A percentile compares a stretch with the other conserved stretches of the same genome.
These are phyloP conservation scores for Tillandsia fasciculata DNA, from an alignment of 176 grass and related monocot species.

Conservation along the genomic window DNA sequence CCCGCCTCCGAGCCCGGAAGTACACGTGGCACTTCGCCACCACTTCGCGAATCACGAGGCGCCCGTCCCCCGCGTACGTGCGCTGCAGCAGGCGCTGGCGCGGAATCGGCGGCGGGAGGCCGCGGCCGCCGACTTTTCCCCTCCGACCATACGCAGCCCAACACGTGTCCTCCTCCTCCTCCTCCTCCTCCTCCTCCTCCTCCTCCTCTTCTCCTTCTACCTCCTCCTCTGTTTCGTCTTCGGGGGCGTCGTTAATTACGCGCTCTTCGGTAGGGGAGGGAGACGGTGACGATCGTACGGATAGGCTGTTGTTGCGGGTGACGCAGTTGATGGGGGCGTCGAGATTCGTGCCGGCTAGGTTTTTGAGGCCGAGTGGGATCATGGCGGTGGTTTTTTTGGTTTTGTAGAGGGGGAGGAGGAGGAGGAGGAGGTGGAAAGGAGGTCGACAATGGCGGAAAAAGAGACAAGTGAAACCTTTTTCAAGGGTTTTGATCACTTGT, in stretches of 20 bases:
- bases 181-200: not conserved
- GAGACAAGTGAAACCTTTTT: too few relatives aligned
- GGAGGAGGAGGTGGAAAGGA: not conserved
- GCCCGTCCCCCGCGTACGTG: conserved; percentile 24
- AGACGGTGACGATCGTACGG: not conserved
- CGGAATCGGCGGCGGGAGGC: conserved; percentile 49
- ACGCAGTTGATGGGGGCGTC: not conserved
- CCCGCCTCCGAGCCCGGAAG: conserved; percentile 14
- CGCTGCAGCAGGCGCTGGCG: conserved; percentile 29
- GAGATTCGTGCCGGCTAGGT: not conserved
- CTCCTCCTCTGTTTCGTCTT: not conserved
- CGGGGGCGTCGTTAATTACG: not conserved
- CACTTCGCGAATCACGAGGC: conserved; percentile 32
- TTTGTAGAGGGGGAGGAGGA: not conserved
- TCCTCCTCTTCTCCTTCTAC: not conserved
- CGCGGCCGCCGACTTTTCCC: not conserved
- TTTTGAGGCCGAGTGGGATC: not conserved
- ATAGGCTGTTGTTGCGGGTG: not conserved
- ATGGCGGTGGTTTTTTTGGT: not conserved
- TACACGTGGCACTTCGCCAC: conserved; percentile 17
- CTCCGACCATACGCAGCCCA: conserved; percentile 28
- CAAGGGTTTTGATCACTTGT: too few relatives aligned
- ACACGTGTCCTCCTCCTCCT: conserved; percentile 1
- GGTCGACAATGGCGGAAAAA: too few relatives aligned
- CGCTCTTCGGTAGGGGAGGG: not conserved